These are phyloP conservation scores for Plasmodium vinckei DNA, from an alignment of 169 alveolate species.

Conservation along the genomic window DNA sequence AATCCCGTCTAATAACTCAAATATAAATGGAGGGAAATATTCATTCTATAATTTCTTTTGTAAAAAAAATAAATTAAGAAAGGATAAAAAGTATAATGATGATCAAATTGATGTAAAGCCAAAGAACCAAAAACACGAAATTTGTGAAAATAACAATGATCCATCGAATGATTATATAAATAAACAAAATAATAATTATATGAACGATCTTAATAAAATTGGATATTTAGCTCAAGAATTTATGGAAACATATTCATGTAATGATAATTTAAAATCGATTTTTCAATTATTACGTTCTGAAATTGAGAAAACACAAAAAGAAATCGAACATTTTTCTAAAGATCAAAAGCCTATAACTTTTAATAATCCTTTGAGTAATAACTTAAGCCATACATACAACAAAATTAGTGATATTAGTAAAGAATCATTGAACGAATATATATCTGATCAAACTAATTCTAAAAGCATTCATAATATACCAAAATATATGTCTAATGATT, in stretches of 20 bases:
- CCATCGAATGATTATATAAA: too few relatives aligned
- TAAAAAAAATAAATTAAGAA: too few relatives aligned
- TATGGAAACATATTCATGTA: conserved; percentile 32
- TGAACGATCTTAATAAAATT: conserved; percentile 47
- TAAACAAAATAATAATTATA: conserved; percentile 19
- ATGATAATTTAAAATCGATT: conserved; percentile 62
- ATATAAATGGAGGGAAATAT: too few relatives aligned
- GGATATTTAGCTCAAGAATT: conserved; percentile 20
- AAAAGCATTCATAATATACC: conserved; percentile 1
- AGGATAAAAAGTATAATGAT: too few relatives aligned
- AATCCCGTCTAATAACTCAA: too few relatives aligned
- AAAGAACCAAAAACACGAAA: too few relatives aligned
- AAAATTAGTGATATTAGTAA: not conserved
- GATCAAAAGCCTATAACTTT: conserved; percentile 34
- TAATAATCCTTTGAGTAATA: conserved; percentile 19
- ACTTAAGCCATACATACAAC: not conserved
- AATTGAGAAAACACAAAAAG: conserved; percentile 48
- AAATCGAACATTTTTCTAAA: conserved; percentile 35
- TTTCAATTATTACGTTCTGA: conserved; percentile 58
- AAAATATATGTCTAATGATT: not conserved
- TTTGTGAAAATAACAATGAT: too few relatives aligned
- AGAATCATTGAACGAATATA: conserved; percentile 19
- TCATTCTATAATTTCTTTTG: too few relatives aligned
- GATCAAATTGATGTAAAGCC: too few relatives aligned
- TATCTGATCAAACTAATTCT: not conserved